Base-by-base conservation (phyloP, 148 eudicot species). In the Hydrangea macrophylla region DNA sequence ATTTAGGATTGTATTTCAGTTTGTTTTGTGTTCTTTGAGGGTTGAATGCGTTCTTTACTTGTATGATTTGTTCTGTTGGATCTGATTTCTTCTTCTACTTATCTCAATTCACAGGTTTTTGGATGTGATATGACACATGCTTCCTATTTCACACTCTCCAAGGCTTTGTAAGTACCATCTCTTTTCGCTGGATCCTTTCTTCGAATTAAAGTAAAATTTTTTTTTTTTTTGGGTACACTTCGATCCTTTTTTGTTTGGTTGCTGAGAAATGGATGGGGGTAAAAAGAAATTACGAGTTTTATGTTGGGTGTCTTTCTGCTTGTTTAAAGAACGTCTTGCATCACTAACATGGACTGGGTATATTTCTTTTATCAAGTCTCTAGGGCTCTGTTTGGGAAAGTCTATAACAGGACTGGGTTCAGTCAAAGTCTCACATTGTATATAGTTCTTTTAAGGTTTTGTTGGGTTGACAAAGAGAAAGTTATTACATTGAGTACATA, bases 81-180 rank as follows among this genome's bases (percentile, higher is more conserved):
- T 64, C 57, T 64, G 15, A 9, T n/a, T 17, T 30, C 26, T 24
- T 26, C 10, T 22, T 45, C 6, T 24, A 20, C 12, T 4, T 33
- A 27, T 65, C n/a, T 31, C 42, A 31, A 28, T 48, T 44, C 28
- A 25, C 23, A 64, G 18, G 30, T 44, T 28, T 17, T 23, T 35
- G 37, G 27, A 36, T 48, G 36, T 65, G 27, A 30, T 42, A 65
- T 65, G 69, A 65, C 23, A 50, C 28, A 50, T 65, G 58, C 44
- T 50, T 33, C 20, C 18, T 31, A 6, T 65, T 50, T 65, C 69
- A 18, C 69, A 50, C 13, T 28, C 48, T 30, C 57, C 8, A 64
- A 28, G 56, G 68, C 58, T 20, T 30, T 65, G 69, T 65, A 50
- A 65, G 69, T 54, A 3, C 11, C 22, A n/a, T n/a, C n/a, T n/a